Percentiles rank a stretch among this genome's conserved stretches.
These are phyloP conservation scores for Ottelia alismoides DNA, from an alignment of 106 monocot genomes.

Conservation along the genomic window DNA sequence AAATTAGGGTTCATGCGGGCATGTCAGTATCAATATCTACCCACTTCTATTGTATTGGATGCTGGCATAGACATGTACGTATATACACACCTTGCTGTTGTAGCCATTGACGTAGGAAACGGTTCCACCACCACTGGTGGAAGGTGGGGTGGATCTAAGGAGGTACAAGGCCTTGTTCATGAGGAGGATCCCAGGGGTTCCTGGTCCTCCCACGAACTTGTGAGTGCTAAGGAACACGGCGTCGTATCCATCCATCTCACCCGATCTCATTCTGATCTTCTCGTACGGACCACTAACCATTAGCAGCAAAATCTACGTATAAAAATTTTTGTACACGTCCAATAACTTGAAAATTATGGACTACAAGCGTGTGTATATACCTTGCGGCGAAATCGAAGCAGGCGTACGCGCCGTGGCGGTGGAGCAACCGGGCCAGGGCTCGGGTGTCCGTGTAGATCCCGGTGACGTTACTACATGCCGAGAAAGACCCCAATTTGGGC, in stretches of 20 bases:
- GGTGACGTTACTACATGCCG: slow-evolving; percentile 48
- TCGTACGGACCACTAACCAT: slow-evolving; percentile 49
- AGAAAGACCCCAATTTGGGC: slow-evolving; percentile 48
- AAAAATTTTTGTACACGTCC: no score
- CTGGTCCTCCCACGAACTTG: slow-evolving; percentile 44
- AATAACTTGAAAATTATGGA: no score
- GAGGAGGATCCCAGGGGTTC: slow-evolving; percentile 38
- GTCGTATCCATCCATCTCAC: slow-evolving; percentile 32
- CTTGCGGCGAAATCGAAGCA: slow-evolving; percentile 55
- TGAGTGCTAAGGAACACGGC: slow-evolving; percentile 48
- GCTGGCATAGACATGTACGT: no score
- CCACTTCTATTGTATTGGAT: neutral
- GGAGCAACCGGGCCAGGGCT: slow-evolving; percentile 22
- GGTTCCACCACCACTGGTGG: slow-evolving; percentile 47
- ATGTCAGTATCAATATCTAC: neutral
- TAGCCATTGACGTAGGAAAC: slow-evolving; percentile 42
- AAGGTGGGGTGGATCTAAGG: slow-evolving; percentile 23
- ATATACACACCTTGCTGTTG: slow-evolving; percentile 17
- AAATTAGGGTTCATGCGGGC: neutral
- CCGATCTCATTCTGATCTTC: slow-evolving; percentile 32
- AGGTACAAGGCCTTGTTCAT: slow-evolving; percentile 31
- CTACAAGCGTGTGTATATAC: no score
- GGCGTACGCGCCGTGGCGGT: slow-evolving; percentile 31
- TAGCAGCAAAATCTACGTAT: neutral
- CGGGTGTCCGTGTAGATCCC: slow-evolving; percentile 33